A percentile compares a stretch with the other conserved stretches of the same genome.
phyloP scores from a whole-genome alignment of 2,329 filamentous ascomycete species.

The Aspergillus sp. region DNA sequence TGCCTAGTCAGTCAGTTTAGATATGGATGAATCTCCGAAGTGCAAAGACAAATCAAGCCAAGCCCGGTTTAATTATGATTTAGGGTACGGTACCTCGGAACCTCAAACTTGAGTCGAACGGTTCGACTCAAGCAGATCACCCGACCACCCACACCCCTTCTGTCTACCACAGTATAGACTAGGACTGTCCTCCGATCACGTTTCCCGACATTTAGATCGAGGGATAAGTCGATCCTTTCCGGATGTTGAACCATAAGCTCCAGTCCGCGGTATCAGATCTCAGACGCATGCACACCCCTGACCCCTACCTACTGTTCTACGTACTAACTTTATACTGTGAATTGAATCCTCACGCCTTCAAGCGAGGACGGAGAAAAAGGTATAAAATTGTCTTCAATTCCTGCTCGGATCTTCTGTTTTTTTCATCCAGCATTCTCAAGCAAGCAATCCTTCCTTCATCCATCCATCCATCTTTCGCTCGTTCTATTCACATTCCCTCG shows the following conservation, averaged over 20 bases:
- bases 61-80: too few relatives aligned
- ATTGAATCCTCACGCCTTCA: background rate
- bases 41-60: too few relatives aligned
- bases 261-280: slow-evolving; percentile 2
- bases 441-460: background rate
- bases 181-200: background rate
- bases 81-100: background rate
- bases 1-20: background rate
- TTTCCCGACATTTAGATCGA: background rate
- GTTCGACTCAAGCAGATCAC: background rate
- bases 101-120: background rate
- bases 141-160: background rate
- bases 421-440: background rate
- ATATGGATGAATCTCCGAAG: background rate
- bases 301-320: background rate
- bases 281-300: background rate
- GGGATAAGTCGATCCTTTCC: background rate
- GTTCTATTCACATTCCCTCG: background rate
- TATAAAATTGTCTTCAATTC: background rate
- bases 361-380: background rate
- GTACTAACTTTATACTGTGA: background rate
- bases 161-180: background rate
- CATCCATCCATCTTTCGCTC: background rate
- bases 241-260: background rate
- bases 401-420: background rate